Evolutionary conservation across 495 filamentous ascomycete species (phyloP), one percentile per base, ranked within the genome.

Genomic region (Penicillium waksmanii): DNA sequence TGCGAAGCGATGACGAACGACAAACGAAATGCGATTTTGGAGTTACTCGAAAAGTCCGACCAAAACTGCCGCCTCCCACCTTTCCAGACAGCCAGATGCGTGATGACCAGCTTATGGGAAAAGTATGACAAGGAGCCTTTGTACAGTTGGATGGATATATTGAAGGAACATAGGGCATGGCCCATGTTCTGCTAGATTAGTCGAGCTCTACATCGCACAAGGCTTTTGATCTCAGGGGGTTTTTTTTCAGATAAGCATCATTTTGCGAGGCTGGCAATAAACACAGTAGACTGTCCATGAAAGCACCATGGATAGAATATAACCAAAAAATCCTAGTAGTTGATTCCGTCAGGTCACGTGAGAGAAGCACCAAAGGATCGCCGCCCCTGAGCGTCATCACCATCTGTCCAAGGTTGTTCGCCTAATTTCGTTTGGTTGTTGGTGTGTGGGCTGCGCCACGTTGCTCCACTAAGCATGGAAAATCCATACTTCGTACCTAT

Each of bases 121-220:
- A 17, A n/a, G 6, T 7, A 71, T 15, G 65, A 71, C 31, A 52
- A 65, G 34, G 66, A 63, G 5, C 49, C 55, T 3, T 38, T 71
- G 11, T 66, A 63, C 5, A 66, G 61, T 9, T 71, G 68, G 66
- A 58, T 68, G 9, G 62, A 68, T 36, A 43, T 68, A 19, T 23
- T 58, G 0, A 64, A 57, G 42, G 55, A 61, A 15, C 19, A 31
- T 34, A 51, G 60, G 31, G 49, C 58, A 1, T 71, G 68, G 65
- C 68, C 65, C 3, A 62, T 71, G 13, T 61, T 69, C 38, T 69
- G 63, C 43, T 69, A 44, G 17, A 15, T 4, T 18, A 13, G n/a
- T 7, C 6, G 40, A 17, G 40, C 3, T 23, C 23, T 23, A 23
- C 23, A 23, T 23, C 23, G 23, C 3, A 23, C 23, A 23, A 23